Conservation (phyloP, 2,329 filamentous ascomycete species). For the Penicillium sp. region DNA sequence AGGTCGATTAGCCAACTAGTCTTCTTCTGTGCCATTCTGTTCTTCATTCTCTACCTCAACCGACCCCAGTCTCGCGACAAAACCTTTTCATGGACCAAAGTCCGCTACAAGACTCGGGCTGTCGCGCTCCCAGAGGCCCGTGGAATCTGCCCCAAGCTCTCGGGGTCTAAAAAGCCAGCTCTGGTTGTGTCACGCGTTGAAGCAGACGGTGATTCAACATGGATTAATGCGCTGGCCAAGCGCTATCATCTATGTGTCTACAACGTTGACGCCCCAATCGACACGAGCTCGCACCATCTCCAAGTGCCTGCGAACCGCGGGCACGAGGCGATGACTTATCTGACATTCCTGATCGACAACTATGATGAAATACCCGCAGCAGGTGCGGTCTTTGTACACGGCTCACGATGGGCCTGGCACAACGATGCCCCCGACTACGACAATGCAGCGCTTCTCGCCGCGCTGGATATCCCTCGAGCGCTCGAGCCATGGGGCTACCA, state of each 20-base stretch:
- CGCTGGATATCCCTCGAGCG: slow-evolving; percentile 42
- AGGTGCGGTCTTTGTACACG: slow-evolving; percentile 46
- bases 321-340: slow-evolving; percentile 49
- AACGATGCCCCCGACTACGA: slow-evolving; percentile 48
- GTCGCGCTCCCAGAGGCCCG: slow-evolving; percentile 34
- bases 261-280: slow-evolving; percentile 36
- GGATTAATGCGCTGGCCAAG: slow-evolving; percentile 41
- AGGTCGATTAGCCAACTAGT: slow-evolving; percentile 36
- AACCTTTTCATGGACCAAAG: slow-evolving; percentile 44
- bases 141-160: slow-evolving; percentile 46
- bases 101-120: slow-evolving; percentile 44
- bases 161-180: slow-evolving; percentile 41
- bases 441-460: slow-evolving; percentile 41
- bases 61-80: slow-evolving; percentile 31
- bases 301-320: slow-evolving; percentile 49
- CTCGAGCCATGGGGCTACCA: slow-evolving; percentile 45
- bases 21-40: slow-evolving; percentile 35
- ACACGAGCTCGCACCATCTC: slow-evolving; percentile 31
- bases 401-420: slow-evolving; percentile 47
- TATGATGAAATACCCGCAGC: slow-evolving; percentile 40
- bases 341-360: slow-evolving; percentile 50
- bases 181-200: slow-evolving; percentile 45
- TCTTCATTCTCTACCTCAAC: slow-evolving; percentile 41
- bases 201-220: slow-evolving; percentile 43
- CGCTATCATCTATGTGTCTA: slow-evolving; percentile 50